Percentiles rank a stretch among this genome's conserved stretches.
phyloP scores from a whole-genome alignment of 768 basidiomycete genomes.

The Tricholoma hemisulphureum region DNA sequence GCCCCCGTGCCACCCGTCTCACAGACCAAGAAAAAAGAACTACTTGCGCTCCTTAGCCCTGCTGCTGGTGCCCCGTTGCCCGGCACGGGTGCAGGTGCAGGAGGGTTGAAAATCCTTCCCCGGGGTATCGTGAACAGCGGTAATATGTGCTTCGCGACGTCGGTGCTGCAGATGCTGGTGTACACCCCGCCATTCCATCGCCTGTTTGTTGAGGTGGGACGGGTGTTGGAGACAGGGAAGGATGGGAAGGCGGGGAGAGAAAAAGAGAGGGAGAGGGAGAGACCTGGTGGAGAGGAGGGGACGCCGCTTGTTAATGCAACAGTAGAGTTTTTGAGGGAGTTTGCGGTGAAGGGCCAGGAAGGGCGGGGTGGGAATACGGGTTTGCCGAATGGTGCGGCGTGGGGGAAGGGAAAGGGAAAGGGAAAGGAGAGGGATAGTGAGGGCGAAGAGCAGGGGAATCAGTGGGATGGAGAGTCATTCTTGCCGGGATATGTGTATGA shows the following conservation, averaged over 20 bases:
- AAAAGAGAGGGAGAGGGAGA: constrained; percentile 21
- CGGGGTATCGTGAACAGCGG: constrained; percentile 91
- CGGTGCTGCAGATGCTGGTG: constrained; percentile 86
- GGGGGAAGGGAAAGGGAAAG: constrained; percentile 34
- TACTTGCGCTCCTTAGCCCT: constrained; percentile 53
- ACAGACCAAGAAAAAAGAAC: constrained; percentile 43
- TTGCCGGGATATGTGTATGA: constrained; percentile 86
- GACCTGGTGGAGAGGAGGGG: constrained; percentile 18
- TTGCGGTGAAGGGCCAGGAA: constrained; percentile 36
- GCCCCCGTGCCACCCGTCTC: constrained; percentile 27
- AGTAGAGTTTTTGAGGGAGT: constrained; percentile 76
- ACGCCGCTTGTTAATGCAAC: constrained; percentile 68
- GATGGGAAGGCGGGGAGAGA: constrained; percentile 23
- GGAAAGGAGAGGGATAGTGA: constrained; percentile 28
- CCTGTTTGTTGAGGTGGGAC: constrained; percentile 71
- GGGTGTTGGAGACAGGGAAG: constrained; percentile 39
- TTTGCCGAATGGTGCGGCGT: constrained; percentile 17
- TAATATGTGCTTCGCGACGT: constrained; percentile 98
- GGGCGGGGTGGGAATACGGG: constrained; percentile 22
- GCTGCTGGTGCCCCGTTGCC: constrained; percentile 22
- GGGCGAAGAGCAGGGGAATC: constrained; percentile 41
- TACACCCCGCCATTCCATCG: constrained; percentile 86
- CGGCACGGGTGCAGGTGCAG: background rate
- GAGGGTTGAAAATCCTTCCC: constrained; percentile 43
- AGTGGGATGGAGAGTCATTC: constrained; percentile 63